Evolutionary conservation across 495 filamentous ascomycete species (phyloP).

Genomic region (Aspergillus olivimuriae): DNA sequence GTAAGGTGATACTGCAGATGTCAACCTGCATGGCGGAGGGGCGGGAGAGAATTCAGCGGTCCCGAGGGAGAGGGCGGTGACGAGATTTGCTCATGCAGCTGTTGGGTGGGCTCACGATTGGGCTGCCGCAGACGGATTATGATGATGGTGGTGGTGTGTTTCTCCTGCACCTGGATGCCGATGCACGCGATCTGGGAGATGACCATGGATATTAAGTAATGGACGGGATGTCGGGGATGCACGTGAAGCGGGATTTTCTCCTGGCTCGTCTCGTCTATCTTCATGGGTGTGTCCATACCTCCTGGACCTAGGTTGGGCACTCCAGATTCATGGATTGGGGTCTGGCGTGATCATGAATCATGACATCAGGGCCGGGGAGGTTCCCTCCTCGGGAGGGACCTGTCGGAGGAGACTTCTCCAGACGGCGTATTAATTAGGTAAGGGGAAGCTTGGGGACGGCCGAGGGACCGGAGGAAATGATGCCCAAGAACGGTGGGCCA

Average conservation of each 20-base stretch:
- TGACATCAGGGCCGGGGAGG: not conserved
- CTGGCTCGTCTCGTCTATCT: not conserved
- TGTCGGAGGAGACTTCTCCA: not conserved
- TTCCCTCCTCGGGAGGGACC: no score
- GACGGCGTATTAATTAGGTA: not conserved
- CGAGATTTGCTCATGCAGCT: no score
- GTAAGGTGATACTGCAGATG: constrained; percentile 1
- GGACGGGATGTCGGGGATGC: not conserved
- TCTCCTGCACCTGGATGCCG: not conserved
- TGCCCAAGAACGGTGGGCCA: constrained; percentile 1
- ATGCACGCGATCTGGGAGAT: constrained; percentile 1
- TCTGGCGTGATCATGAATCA: no score
- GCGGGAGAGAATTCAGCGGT: no score
- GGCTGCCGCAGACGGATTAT: no score
- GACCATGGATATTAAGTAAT: constrained; percentile 8
- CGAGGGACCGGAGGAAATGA: not conserved
- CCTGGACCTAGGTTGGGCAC: no score
- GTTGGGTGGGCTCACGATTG: no score
- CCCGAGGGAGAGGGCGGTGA: no score
- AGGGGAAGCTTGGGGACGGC: not conserved
- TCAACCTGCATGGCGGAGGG: not conserved
- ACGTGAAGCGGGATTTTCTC: not conserved
- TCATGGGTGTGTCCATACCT: no score
- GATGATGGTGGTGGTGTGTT: no score
- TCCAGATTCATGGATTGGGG: no score